These are phyloP conservation scores for Russula abietina DNA, from an alignment of 768 basidiomycete species.

Conservation along the genomic window DNA sequence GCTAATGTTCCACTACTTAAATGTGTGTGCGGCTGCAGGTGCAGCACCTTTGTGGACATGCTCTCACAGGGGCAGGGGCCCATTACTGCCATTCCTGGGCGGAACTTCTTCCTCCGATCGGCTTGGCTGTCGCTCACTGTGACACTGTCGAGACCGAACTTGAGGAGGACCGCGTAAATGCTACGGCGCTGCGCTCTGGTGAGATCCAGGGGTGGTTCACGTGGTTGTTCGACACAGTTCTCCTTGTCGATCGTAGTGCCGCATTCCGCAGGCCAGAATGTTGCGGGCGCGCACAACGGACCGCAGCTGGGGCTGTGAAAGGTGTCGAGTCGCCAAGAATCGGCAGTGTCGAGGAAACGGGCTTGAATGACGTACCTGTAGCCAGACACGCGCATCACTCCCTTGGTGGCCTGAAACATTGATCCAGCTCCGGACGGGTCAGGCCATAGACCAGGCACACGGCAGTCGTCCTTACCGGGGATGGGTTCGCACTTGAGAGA, in stretches of 20 bases:
- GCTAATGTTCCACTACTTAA: too few relatives aligned
- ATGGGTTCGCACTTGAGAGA: too few relatives aligned
- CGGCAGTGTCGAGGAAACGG: slow-evolving; percentile 32
- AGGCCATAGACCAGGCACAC: too few relatives aligned
- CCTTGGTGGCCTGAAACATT: too few relatives aligned
- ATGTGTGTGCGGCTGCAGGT: too few relatives aligned
- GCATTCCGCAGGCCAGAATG: slow-evolving; percentile 62
- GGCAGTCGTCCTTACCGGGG: too few relatives aligned
- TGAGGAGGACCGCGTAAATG: slow-evolving; percentile 58
- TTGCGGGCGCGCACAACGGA: slow-evolving; percentile 60
- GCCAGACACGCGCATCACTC: too few relatives aligned
- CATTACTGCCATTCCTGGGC: slow-evolving; percentile 89
- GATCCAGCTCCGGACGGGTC: too few relatives aligned
- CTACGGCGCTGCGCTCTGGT: slow-evolving; percentile 22
- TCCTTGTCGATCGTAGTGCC: slow-evolving; percentile 72
- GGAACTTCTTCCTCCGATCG: slow-evolving; percentile 74
- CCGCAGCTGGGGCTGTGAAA: slow-evolving; percentile 57
- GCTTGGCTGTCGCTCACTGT: too few relatives aligned
- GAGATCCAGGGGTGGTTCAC: slow-evolving; percentile 35
- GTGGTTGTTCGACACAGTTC: slow-evolving; percentile 64
- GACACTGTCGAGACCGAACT: slow-evolving; percentile 57
- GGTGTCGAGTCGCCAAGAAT: slow-evolving; percentile 10
- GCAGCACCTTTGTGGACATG: too few relatives aligned
- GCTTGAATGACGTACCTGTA: too few relatives aligned
- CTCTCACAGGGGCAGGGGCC: too few relatives aligned